Conservation (phyloP, 148 eudicot species). For the Camellia granthamiana region DNA sequence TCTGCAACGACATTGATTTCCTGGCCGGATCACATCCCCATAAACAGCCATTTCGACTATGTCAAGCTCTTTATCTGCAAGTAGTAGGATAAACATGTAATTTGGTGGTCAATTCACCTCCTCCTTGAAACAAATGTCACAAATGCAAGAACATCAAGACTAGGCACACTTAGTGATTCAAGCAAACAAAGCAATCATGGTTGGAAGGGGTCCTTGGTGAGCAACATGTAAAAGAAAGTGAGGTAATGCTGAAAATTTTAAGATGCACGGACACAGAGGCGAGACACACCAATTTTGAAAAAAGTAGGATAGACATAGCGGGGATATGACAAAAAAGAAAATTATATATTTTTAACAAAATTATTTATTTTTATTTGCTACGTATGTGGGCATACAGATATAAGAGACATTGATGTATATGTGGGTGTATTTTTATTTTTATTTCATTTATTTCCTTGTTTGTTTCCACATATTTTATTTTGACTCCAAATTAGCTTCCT, state of each 20-base stretch:
- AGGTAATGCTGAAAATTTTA: neutral
- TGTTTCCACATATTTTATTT: too few relatives aligned
- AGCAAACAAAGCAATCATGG: neutral
- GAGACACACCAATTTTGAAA: too few relatives aligned
- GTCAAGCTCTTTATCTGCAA: constrained; percentile 88
- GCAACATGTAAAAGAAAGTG: neutral
- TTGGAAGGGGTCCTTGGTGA: neutral
- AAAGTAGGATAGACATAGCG: too few relatives aligned
- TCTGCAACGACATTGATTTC: constrained; percentile 86
- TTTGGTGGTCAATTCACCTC: neutral
- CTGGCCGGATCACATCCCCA: constrained; percentile 92
- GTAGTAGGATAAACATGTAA: neutral
- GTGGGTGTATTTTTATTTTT: too few relatives aligned
- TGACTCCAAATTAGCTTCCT: too few relatives aligned
- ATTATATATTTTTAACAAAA: too few relatives aligned
- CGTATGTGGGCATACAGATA: too few relatives aligned
- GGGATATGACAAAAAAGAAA: too few relatives aligned
- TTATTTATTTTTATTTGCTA: too few relatives aligned
- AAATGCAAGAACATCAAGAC: neutral
- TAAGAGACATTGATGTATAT: too few relatives aligned
- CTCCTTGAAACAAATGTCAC: neutral
- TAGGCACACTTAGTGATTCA: neutral
- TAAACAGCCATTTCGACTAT: constrained; percentile 95
- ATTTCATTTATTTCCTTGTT: too few relatives aligned
- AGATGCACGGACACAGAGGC: too few relatives aligned